Percentiles rank a stretch among this genome's conserved stretches.
Conservation (phyloP, 2,329 filamentous ascomycete genomes). For the Penicillium sp. region DNA sequence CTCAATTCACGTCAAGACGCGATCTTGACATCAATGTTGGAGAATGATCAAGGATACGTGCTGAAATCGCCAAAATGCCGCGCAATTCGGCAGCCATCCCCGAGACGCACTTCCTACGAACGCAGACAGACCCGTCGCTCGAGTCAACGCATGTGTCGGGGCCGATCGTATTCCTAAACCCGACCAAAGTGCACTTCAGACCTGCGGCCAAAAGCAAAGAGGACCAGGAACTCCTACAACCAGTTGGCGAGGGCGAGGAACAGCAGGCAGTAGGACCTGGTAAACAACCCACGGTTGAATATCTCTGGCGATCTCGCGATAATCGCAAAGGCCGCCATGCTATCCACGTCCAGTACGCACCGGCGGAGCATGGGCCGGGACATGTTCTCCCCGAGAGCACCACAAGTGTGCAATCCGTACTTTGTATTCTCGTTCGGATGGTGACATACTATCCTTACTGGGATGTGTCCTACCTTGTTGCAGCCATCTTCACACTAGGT, state of each 20-base stretch:
- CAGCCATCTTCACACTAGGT: slow-evolving; percentile 52
- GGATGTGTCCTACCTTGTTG: slow-evolving; percentile 56
- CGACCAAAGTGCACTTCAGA: slow-evolving; percentile 41
- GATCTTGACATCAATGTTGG: not conserved
- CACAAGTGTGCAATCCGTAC: slow-evolving; percentile 26
- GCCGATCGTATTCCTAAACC: slow-evolving; percentile 48
- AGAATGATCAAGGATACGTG: not conserved
- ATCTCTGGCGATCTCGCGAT: slow-evolving; percentile 44
- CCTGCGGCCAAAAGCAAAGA: slow-evolving; percentile 10
- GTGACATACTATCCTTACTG: slow-evolving; percentile 50
- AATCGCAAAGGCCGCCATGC: slow-evolving; percentile 48
- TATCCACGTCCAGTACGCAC: slow-evolving; percentile 27
- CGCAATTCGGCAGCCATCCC: slow-evolving; percentile 1
- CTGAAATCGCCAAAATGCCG: not conserved
- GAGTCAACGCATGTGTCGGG: slow-evolving; percentile 25
- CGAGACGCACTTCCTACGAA: not conserved
- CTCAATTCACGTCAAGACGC: not conserved
- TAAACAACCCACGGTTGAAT: slow-evolving; percentile 18
- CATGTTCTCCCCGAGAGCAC: slow-evolving; percentile 32
- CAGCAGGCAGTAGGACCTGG: not conserved
- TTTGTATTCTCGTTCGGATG: slow-evolving; percentile 45
- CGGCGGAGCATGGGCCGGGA: slow-evolving; percentile 18
- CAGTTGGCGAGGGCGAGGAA: not conserved
- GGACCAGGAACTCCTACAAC: slow-evolving; percentile 10
- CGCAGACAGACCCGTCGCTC: slow-evolving; percentile 1